Evolutionary conservation across 1,139 yeast genomes (phyloP), one percentile per base, ranked within the genome.

Genomic region (Magnusiomyces paraingens): DNA sequence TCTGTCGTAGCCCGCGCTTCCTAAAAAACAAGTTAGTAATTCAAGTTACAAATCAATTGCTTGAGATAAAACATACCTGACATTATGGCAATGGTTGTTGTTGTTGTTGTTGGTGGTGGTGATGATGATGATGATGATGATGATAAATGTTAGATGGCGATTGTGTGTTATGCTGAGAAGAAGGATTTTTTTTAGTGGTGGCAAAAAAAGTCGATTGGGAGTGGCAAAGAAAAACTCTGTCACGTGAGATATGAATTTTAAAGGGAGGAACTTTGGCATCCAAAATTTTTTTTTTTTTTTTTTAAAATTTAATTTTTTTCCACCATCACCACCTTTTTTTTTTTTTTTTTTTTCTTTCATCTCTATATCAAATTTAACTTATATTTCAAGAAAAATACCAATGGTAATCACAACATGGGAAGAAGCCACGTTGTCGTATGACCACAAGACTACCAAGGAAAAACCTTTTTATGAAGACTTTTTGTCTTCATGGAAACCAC

Each of bases 1-100:
- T 77, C 99, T 86, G 75, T 93, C 99, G 71, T 91, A 93, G 55
- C 98, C 99, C 40, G 98, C 76, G 57, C 71, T 66, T 53, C 62
- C 65, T 61, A 17, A 6, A 12, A 38, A 43, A 40, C 15, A 21
- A 17, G 21, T 15, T 21, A 26, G 39, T 12, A 17, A 38, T 26
- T 18, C 18, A 38, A 21, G 47, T 43, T 52, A 46, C 21, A 48
- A 48, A 29, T n/a, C 12, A 8, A 41, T 21, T 21, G 36, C 22
- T 22, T 17, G 3, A 15, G 20, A 17, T 29, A 21, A 12, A 2
- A 29, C 56, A 15, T 54, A 54, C 56, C 56, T 52, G 56, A 54
- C 56, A 54, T 54, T 43, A 21, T 53, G 49, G 22, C 22, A 44
- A 36, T 14, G 20, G 17, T 18, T 39, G 29, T 26, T 18, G 22